Conservation (phyloP, 768 basidiomycete species). For the Suillus ampliporus region DNA sequence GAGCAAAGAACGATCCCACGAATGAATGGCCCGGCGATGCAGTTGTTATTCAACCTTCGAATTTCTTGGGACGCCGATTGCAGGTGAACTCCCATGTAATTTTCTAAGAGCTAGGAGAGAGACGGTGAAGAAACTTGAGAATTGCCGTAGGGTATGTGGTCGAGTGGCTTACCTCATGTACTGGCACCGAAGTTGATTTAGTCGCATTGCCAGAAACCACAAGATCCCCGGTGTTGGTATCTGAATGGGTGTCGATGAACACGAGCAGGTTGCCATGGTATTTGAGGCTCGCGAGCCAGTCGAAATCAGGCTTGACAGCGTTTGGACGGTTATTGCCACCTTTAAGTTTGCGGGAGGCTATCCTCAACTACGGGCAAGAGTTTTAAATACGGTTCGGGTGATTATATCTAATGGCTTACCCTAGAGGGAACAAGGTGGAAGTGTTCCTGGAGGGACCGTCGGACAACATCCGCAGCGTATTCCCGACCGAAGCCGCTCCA, state of each 20-base stretch:
- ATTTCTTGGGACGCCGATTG: neutral
- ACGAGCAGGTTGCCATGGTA: neutral
- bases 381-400: neutral
- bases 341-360: neutral
- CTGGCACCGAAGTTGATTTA: neutral
- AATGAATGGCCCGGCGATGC: neutral
- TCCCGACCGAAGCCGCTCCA: neutral
- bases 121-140: too few relatives aligned
- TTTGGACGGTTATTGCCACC: neutral
- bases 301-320: neutral
- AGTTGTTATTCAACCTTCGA: neutral
- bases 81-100: neutral
- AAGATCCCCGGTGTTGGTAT: neutral
- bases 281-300: neutral
- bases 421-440: neutral
- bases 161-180: conserved; percentile 1
- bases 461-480: neutral
- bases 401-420: neutral
- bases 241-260: conserved; percentile 1
- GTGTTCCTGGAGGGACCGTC: neutral
- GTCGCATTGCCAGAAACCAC: neutral
- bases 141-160: too few relatives aligned
- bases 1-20: neutral
- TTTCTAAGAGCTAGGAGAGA: neutral
- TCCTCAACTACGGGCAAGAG: neutral